Evolutionary conservation across 2,329 filamentous ascomycete species (phyloP).

Genomic region (Ophiostoma populinum): DNA sequence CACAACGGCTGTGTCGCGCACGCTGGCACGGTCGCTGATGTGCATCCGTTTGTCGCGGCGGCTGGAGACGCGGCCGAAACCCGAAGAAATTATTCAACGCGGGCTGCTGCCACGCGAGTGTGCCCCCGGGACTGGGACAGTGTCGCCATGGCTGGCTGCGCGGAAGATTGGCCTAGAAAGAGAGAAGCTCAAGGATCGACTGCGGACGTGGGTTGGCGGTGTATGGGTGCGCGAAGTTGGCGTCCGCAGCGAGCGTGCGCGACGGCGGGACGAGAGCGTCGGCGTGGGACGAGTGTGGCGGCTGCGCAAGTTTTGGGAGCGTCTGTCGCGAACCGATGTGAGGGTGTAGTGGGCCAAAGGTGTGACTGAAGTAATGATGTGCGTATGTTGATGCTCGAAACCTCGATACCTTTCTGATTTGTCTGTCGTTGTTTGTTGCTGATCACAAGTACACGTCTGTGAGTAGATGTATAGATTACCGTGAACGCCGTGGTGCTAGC

Average conservation of each 20-base stretch:
- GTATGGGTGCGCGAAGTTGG: conserved; percentile 36
- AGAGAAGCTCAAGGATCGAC: conserved; percentile 48
- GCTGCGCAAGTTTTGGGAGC: conserved; percentile 50
- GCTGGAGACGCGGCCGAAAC: conserved; percentile 40
- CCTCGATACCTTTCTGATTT: too few relatives aligned
- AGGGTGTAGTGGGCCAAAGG: too few relatives aligned
- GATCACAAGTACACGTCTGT: too few relatives aligned
- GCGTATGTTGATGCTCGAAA: too few relatives aligned
- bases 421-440: not conserved
- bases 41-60: conserved; percentile 47
- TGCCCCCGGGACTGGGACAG: conserved; percentile 24
- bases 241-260: conserved; percentile 29
- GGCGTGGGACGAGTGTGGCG: conserved; percentile 42
- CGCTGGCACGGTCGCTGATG: conserved; percentile 44
- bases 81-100: conserved; percentile 41
- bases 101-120: conserved; percentile 50
- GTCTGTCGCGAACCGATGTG: conserved; percentile 27
- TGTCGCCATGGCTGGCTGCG: conserved; percentile 46
- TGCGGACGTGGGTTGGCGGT: conserved; percentile 47
- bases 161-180: conserved; percentile 45
- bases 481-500: too few relatives aligned
- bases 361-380: too few relatives aligned
- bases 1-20: conserved; percentile 46
- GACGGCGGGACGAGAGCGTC: conserved; percentile 29
- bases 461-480: not conserved